Evolutionary conservation across 1,284 basidiomycete species (phyloP), one percentile per base, ranked within the genome.

Genomic region (Apiotrichum domesticum): DNA sequence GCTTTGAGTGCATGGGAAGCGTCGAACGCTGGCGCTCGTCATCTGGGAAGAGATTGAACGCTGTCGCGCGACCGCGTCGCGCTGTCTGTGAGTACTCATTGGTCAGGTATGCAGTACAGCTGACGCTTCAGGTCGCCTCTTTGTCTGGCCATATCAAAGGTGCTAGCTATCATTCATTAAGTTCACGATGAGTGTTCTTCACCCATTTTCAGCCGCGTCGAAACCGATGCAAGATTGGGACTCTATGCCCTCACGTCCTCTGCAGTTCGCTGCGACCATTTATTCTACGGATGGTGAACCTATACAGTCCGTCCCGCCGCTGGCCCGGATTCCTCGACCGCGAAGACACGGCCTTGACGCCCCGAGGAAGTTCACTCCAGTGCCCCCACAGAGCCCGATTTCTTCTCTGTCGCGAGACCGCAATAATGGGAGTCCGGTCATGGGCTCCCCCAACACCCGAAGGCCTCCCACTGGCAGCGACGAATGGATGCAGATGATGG

Each of bases 201-300:
- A 76, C 59, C 74, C 73, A 1, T 70, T 73, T 54, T 69, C 74
- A 3, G 74, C 67, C 6, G 64, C 72, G 2, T 71, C 67, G n/a
- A 65, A 68, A 55, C 72, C 73, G 0, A 69, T 75, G 53, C 62
- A 64, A 35, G 65, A 69, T 13, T 64, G 64, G 56, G 69, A 73
- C 45, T 53, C 66, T 1, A 58, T 68, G 2, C 70, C 71, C 6
- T 70, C 68, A 9, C 54, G 61, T 11, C 74, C 74, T 1, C 61
- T 75, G 1, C 65, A 43, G 4, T 76, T 74, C 61, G 73, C 69
- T 8, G 70, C 68, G 0, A 75, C 73, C 4, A 57, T 73, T 14
- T 59, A 65, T 10, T 56, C 67, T 33, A 65, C 70, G 39, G 55
- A 55, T 37, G 65, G 66, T 47, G 21, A 21, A 21, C 21, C 21